Base-by-base conservation (phyloP, 108 stramenopile genomes). In the Epipyxis sp. region DNA sequence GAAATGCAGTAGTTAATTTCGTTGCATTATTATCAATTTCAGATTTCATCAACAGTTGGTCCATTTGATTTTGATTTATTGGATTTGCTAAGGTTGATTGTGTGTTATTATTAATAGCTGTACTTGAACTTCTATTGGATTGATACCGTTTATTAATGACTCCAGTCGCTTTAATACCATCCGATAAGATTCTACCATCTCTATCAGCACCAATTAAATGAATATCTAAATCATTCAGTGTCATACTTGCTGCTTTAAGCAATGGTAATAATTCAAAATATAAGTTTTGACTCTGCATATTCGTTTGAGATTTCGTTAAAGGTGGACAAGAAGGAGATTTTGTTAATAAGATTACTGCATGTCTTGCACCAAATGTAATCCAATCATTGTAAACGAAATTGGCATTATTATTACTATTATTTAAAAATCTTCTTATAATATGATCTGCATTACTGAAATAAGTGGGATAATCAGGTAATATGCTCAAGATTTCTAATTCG, bases 261-360 rank as follows among this genome's bases (percentile, higher is more conserved):
- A 65, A 37, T 10, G 61, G 61, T 37, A 65, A 65, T 32, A 65
- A 35, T 25, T 3, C 61, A 3, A 3, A 37, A 37, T 65, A 65
- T 6, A 25, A 13, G 6, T 65, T 32, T 25, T 65, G 61, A 6
- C 34, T 32, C 6, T 25, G 20, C 25, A 32, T 25, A 13, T 3
- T 13, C 6, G 6, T 29, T 35, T 3, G 35, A 10, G 35, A 16
- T 32, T 32, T 3, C 6, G 27, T 65, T 29, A 65, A 32, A 10
- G 61, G 25, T 13, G 61, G 61, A 65, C 61, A 65, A 29, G 61
- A 65, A 29, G 61, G 61, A 35, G 13, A 29, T 37, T 65, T 65
- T 10, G 20, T 65, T 16, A 65, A 32, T 6, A 65, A 6, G 25
- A 65, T 32, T 16, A 65, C 34, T 32, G 61, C 25, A 37, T 65